Evolutionary conservation across 768 basidiomycete species (phyloP).

Genomic region (Omphalotus guepiniiformis): DNA sequence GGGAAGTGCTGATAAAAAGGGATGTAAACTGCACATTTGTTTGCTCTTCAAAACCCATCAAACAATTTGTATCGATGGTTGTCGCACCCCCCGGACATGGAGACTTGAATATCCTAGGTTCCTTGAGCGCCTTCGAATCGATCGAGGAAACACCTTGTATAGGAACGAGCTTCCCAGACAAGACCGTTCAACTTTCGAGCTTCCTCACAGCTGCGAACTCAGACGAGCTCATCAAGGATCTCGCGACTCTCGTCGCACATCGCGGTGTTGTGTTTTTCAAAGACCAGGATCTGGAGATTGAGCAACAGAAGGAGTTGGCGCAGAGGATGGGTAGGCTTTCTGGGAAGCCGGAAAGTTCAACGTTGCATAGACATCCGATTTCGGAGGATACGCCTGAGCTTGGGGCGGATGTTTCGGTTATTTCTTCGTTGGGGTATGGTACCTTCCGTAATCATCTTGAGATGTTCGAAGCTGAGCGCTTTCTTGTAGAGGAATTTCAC

Average conservation of each 20-base stretch:
- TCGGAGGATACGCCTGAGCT: constrained; percentile 45
- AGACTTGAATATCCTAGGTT: too few species aligned
- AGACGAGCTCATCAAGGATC: constrained; percentile 49
- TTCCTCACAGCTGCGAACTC: constrained; percentile 40
- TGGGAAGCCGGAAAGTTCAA: constrained; percentile 42
- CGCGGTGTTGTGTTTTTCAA: constrained; percentile 67
- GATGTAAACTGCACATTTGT: too few species aligned
- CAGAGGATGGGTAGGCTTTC: constrained; percentile 42
- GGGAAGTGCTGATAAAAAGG: too few species aligned
- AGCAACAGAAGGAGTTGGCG: constrained; percentile 50
- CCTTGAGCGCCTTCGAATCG: constrained; percentile 30
- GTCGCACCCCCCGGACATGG: too few species aligned
- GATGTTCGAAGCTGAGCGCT: background rate
- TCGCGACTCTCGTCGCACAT: constrained; percentile 48
- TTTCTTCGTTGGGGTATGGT: constrained; percentile 39
- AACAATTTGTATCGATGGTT: too few species aligned
- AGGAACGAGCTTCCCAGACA: constrained; percentile 47
- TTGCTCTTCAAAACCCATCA: too few species aligned
- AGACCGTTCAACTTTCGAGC: constrained; percentile 40
- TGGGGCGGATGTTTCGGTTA: constrained; percentile 50
- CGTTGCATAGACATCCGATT: constrained; percentile 54
- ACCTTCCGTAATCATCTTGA: background rate
- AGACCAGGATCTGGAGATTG: constrained; percentile 44
- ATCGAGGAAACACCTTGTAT: constrained; percentile 48
- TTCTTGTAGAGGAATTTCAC: constrained; percentile 32